A percentile compares a stretch with the other conserved stretches of the same genome.
Evolutionary conservation across 225 moss, liverwort and hornwort species (phyloP).

Genomic region (Polytrichum formosum): DNA sequence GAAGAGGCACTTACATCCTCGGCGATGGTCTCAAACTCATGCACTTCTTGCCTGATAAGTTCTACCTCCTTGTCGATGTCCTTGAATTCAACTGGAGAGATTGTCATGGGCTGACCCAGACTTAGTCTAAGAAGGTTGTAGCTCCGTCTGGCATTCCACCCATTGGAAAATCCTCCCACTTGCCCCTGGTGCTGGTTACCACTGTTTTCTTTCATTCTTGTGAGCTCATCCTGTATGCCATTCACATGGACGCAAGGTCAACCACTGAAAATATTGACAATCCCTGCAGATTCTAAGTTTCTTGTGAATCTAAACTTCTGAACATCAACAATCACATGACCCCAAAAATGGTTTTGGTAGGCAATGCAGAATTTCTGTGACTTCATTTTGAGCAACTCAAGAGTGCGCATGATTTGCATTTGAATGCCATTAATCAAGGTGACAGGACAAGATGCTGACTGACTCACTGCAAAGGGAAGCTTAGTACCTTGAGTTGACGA

Average conservation of each 20-base stretch:
- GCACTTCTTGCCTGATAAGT: constrained; percentile 2
- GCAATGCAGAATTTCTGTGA: no score
- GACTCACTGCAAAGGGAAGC: neutral
- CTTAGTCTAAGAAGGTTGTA: constrained; percentile 46
- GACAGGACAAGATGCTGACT: no score
- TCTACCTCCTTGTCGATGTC: constrained; percentile 18
- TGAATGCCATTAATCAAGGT: no score
- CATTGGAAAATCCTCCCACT: constrained; percentile 22
- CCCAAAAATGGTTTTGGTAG: no score
- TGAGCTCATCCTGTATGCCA: constrained; percentile 62
- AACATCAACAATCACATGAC: no score
- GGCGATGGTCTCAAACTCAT: constrained; percentile 12
- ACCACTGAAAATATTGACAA: no score
- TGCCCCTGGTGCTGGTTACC: constrained; percentile 28
- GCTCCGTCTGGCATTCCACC: constrained; percentile 54
- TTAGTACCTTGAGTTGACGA: constrained; percentile 68
- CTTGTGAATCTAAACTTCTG: no score
- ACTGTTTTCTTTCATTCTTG: constrained; percentile 72
- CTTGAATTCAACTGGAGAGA: constrained; percentile 21
- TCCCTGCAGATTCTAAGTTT: no score
- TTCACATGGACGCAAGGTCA: no score
- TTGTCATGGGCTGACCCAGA: constrained; percentile 42
- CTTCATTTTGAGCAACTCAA: no score
- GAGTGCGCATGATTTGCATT: no score
- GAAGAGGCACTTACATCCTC: constrained; percentile 39